These are phyloP conservation scores for Peronospora destructor DNA, from an alignment of 352 stramenopile species.

Conservation along the genomic window DNA sequence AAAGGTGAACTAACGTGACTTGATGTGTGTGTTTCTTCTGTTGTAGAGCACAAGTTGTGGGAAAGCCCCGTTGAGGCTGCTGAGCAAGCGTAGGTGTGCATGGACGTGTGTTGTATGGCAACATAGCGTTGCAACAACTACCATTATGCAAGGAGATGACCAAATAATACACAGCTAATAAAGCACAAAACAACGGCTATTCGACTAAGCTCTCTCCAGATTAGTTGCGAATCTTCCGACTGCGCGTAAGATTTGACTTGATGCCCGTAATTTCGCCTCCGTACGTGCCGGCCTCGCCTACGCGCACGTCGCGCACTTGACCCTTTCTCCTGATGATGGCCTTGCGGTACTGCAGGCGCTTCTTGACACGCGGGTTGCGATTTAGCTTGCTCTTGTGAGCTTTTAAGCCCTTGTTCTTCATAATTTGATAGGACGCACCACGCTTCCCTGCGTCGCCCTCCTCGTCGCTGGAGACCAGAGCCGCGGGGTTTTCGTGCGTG, in stretches of 20 bases:
- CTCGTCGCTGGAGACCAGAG: conserved; percentile 42
- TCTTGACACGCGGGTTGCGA: conserved; percentile 98
- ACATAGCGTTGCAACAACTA: not conserved
- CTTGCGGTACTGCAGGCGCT: conserved; percentile 96
- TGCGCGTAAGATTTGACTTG: conserved; percentile 84
- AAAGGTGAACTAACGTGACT: conserved; percentile 8
- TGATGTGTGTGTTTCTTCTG: conserved; percentile 1
- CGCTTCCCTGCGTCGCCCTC: conserved; percentile 85
- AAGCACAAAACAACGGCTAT: conserved; percentile 5
- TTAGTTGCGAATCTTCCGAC: conserved; percentile 88
- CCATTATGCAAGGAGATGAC: conserved; percentile 1
- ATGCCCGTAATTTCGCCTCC: conserved; percentile 87
- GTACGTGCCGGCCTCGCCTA: conserved; percentile 82
- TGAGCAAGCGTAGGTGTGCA: conserved; percentile 12
- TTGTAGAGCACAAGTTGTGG: conserved; percentile 80
- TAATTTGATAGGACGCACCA: conserved; percentile 91
- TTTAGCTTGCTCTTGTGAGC: conserved; percentile 98
- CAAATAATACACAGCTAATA: conserved; percentile 26
- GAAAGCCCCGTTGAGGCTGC: conserved; percentile 55
- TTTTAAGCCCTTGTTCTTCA: conserved; percentile 98
- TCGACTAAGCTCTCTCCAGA: conserved; percentile 17
- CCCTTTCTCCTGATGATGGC: conserved; percentile 96
- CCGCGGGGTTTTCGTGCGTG: conserved; percentile 51
- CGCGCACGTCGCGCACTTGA: conserved; percentile 91
- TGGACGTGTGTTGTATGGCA: not conserved